Evolutionary conservation across 2,329 filamentous ascomycete species (phyloP).

Genomic region (Penicillium sp.): DNA sequence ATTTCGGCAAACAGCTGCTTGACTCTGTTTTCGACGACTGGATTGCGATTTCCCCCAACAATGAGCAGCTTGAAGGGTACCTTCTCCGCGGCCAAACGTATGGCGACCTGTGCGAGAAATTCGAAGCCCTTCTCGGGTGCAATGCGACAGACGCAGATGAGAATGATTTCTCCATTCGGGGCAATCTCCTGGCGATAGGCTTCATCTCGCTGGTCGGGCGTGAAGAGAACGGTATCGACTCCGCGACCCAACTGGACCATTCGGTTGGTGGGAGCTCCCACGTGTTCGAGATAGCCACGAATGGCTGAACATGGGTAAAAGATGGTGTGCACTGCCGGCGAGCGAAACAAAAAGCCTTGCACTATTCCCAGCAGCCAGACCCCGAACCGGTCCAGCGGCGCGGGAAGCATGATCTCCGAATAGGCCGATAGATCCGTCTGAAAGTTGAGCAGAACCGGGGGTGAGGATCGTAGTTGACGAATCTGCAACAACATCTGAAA

Average conservation of each 20-base stretch:
- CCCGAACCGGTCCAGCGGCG: conserved; percentile 60
- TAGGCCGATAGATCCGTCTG: conserved; percentile 71
- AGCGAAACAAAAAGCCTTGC: conserved; percentile 66
- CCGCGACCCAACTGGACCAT: conserved; percentile 63
- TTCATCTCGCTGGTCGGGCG: conserved; percentile 54
- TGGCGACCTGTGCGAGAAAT: conserved; percentile 60
- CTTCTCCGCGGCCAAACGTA: conserved; percentile 54
- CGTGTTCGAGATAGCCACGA: conserved; percentile 58
- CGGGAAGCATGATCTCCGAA: conserved; percentile 66
- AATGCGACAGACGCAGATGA: conserved; percentile 65
- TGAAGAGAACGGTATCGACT: conserved; percentile 64
- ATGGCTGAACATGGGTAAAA: conserved; percentile 69
- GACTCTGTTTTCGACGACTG: conserved; percentile 61
- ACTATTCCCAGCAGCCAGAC: conserved; percentile 63
- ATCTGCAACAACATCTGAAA: conserved; percentile 71
- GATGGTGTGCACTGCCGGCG: conserved; percentile 62
- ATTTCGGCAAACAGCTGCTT: conserved; percentile 59
- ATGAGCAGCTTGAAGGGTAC: conserved; percentile 65
- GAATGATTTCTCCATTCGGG: conserved; percentile 62
- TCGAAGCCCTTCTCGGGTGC: conserved; percentile 71
- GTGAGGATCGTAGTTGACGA: conserved; percentile 57
- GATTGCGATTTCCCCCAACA: conserved; percentile 67
- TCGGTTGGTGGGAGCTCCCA: conserved; percentile 57
- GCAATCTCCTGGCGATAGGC: conserved; percentile 56
- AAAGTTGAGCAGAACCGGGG: conserved; percentile 66